Percentiles rank a stretch among this genome's conserved stretches.
Conservation (phyloP, 2,329 filamentous ascomycete species). For the Lasiodiplodia citricola region DNA sequence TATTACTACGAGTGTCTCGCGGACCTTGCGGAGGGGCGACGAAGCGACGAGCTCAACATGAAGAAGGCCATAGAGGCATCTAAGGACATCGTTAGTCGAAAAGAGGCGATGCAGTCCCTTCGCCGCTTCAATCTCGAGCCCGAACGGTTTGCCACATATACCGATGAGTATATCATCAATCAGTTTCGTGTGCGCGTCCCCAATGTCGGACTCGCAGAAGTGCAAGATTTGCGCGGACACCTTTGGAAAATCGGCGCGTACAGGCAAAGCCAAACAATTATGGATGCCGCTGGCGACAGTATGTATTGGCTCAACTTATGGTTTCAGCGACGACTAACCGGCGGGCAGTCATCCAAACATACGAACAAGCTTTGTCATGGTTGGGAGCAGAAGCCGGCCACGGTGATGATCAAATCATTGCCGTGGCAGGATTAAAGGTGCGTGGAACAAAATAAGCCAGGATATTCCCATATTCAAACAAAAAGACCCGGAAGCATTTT, state of each 20-base stretch:
- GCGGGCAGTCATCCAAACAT: slow-evolving; percentile 56
- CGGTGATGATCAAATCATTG: slow-evolving; percentile 57
- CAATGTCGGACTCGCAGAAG: slow-evolving; percentile 59
- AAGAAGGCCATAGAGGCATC: slow-evolving; percentile 65
- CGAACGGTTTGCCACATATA: slow-evolving; percentile 48
- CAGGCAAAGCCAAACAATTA: slow-evolving; percentile 62
- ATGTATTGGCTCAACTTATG: background rate
- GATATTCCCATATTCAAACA: no score
- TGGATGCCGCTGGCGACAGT: slow-evolving; percentile 27
- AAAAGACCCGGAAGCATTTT: background rate
- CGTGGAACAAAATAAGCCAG: background rate
- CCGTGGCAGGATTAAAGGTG: slow-evolving; percentile 64
- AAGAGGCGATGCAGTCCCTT: slow-evolving; percentile 65
- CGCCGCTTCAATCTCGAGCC: slow-evolving; percentile 61
- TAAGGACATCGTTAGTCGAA: slow-evolving; percentile 61
- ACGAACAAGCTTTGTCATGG: slow-evolving; percentile 67
- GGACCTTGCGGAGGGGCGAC: slow-evolving; percentile 61
- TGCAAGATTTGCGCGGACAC: slow-evolving; percentile 61
- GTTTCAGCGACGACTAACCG: background rate
- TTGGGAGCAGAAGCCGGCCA: slow-evolving; percentile 59
- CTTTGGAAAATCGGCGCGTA: slow-evolving; percentile 66
- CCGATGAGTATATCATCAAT: slow-evolving; percentile 67
- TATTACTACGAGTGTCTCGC: slow-evolving; percentile 72
- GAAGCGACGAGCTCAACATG: slow-evolving; percentile 62
- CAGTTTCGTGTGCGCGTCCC: slow-evolving; percentile 64